Base-by-base conservation (phyloP, 495 filamentous ascomycete species). In the Aspergillus funiculosus region DNA sequence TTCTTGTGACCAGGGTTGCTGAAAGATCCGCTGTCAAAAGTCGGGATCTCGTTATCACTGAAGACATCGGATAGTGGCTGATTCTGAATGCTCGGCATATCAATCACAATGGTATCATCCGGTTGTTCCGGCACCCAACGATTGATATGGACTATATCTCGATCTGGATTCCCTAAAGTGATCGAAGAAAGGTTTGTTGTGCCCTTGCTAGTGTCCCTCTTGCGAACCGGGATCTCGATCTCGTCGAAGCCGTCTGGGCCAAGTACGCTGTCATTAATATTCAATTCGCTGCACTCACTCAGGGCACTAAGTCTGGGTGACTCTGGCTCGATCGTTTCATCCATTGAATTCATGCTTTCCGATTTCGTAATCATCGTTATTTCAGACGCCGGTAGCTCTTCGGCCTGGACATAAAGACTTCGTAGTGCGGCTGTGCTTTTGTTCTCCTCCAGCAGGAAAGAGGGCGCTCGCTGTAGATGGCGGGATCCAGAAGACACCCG, bases 261-360 rank as follows among this genome's bases (percentile, higher is more conserved):
- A 8, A 50, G 45, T 0, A 45, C 31, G 6, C 52, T 58, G 21
- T 62, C 84, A 44, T 82, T 81, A 5, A 86, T 70, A 56, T 80
- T 83, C 8, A 85, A 53, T 51, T 89, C 86, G 22, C 84, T 87
- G 54, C 83, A 87, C 61, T 91, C 85, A 56, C 86, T 89, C 20
- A 91, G 72, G 13, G 86, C 73, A 51, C 86, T 90, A 14, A 89
- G 65, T 36, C 82, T 75, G 6, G 85, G 85, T 38, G 83, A 87
- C 36, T 52, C 61, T 0, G 64, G 57, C 10, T 69, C 67, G 3
- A 43, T 27, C 2, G 43, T 61, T 24, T 58, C 63, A 15, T 30
- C 58, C 52, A 60, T 64, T 3, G 68, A 69, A 28, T 66, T 50
- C 20, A 60, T 51, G 42, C 67, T 73, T 40, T 64, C 68, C 5